A percentile compares a stretch with the other conserved stretches of the same genome.
Conservation (phyloP, 148 eudicot genomes). For the Rhododendron simsii region DNA sequence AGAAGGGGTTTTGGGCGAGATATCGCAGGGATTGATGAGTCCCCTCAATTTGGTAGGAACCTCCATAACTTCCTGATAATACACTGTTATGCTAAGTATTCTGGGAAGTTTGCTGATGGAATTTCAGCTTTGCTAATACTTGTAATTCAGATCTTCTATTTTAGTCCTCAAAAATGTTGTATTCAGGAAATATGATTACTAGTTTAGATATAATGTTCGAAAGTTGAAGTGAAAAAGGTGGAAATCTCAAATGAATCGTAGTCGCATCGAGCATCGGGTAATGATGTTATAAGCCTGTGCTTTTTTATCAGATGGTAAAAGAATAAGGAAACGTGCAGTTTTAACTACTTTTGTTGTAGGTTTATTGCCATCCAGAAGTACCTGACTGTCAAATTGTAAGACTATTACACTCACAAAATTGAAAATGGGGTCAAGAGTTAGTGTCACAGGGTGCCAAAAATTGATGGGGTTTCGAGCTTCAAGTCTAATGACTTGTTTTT, state of each 20-base stretch:
- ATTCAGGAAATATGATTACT: not conserved
- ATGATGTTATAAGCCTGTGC: not conserved
- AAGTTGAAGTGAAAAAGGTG: not conserved
- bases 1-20: constrained; percentile 46
- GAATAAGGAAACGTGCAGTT: not conserved
- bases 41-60: not conserved
- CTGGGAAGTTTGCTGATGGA: not conserved
- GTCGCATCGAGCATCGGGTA: not conserved
- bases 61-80: not conserved
- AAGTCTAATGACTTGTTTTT: not conserved
- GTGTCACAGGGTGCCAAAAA: not conserved
- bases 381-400: too few relatives aligned
- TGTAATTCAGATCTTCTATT: constrained; percentile 1
- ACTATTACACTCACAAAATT: too few relatives aligned
- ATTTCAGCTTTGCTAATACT: not conserved
- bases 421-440: too few relatives aligned
- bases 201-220: not conserved
- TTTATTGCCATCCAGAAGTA: not conserved
- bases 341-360: not conserved
- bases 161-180: not conserved
- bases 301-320: not conserved
- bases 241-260: not conserved
- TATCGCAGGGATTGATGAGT: constrained; percentile 26
- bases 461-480: not conserved
- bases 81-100: not conserved